These are phyloP conservation scores for Lactifluus volemus DNA, from an alignment of 768 basidiomycete species.

Conservation along the genomic window DNA sequence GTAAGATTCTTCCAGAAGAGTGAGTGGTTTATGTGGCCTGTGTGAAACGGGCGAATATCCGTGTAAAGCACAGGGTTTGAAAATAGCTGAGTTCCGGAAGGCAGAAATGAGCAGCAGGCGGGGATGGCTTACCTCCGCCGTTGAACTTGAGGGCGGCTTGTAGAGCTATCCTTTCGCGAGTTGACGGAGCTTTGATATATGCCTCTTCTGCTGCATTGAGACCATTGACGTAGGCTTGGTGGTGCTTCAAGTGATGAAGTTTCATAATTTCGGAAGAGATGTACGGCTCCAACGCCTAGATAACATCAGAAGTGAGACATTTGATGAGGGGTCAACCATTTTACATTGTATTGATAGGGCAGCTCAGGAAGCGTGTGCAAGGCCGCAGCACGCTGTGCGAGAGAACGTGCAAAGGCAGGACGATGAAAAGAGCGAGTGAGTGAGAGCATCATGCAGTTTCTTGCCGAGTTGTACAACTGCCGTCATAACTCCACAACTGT, in stretches of 20 bases:
- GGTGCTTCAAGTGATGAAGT: slow-evolving; percentile 87
- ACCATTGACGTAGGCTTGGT: slow-evolving; percentile 89
- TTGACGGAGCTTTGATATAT: slow-evolving; percentile 56
- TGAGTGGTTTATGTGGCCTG: slow-evolving; percentile 90
- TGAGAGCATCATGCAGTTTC: background rate
- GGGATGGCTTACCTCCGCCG: slow-evolving; percentile 61
- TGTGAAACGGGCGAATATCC: background rate
- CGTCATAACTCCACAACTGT: background rate
- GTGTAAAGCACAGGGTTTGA: no score
- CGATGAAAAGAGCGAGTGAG: background rate
- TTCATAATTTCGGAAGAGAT: slow-evolving; percentile 92
- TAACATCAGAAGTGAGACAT: slow-evolving; percentile 4
- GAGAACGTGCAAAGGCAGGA: slow-evolving; percentile 29
- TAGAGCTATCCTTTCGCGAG: slow-evolving; percentile 71
- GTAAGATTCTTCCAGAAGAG: slow-evolving; percentile 98
- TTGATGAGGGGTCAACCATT: slow-evolving; percentile 12
- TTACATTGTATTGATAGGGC: slow-evolving; percentile 72
- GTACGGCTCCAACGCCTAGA: slow-evolving; percentile 80
- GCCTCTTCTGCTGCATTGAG: slow-evolving; percentile 87
- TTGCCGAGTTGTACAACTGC: background rate
- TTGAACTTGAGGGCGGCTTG: slow-evolving; percentile 95
- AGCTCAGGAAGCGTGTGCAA: slow-evolving; percentile 72
- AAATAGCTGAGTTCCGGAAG: background rate
- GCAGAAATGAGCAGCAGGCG: slow-evolving; percentile 12
- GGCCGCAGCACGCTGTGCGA: slow-evolving; percentile 33